Conservation (phyloP, 2,329 filamentous ascomycete species). For the Epichloe elymi region DNA sequence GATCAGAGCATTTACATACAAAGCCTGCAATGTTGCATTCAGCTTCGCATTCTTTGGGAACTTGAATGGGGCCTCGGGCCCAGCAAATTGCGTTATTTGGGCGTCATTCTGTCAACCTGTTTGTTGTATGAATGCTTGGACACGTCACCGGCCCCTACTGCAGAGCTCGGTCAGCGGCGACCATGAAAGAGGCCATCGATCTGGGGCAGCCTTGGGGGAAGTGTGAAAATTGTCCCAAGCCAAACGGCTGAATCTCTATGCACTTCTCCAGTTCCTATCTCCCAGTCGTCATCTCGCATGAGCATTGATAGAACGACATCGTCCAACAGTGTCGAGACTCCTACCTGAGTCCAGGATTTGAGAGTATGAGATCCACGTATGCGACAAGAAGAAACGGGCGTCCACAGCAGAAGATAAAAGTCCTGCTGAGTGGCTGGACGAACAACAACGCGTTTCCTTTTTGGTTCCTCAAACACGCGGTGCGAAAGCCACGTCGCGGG, state of each 20-base stretch:
- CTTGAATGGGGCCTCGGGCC: neutral
- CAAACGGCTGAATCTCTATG: too few species aligned
- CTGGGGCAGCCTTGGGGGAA: neutral
- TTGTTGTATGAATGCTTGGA: neutral
- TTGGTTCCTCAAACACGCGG: slow-evolving; percentile 12
- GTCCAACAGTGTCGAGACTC: too few species aligned
- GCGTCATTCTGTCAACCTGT: neutral
- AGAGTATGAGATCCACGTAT: too few species aligned
- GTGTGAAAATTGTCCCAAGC: too few species aligned
- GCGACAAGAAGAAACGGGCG: too few species aligned
- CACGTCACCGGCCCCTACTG: neutral
- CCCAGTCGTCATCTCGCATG: too few species aligned
- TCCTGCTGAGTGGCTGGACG: too few species aligned
- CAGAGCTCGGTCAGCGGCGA: neutral
- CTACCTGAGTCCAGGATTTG: too few species aligned
- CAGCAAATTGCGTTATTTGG: neutral
- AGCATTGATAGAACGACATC: too few species aligned
- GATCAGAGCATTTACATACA: neutral
- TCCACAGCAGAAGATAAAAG: too few species aligned
- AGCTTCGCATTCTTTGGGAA: neutral
- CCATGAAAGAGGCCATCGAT: neutral
- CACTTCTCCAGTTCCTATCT: too few species aligned
- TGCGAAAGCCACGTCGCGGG: slow-evolving; percentile 68
- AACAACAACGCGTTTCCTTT: too few species aligned
- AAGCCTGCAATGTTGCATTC: neutral